Evolutionary conservation across 306 rosid species (phyloP).

Genomic region (Betula pendula): DNA sequence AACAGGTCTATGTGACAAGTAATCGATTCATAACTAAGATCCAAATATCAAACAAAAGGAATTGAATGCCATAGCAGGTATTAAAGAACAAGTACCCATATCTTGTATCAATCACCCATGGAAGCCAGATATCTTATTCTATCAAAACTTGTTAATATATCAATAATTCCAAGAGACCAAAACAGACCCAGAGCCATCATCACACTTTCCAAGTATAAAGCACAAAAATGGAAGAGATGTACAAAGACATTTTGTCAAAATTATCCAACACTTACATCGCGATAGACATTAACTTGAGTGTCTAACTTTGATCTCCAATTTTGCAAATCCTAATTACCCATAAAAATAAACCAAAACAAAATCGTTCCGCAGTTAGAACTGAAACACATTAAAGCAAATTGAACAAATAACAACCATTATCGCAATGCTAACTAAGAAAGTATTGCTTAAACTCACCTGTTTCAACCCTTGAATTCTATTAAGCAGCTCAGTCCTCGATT

Average conservation of each 20-base stretch:
- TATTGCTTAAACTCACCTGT: constrained; percentile 46
- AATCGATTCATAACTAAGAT: background rate
- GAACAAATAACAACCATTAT: constrained; percentile 6
- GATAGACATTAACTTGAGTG: constrained; percentile 80
- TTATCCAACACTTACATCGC: constrained; percentile 61
- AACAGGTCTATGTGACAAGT: background rate
- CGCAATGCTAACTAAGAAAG: background rate
- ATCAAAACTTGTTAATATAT: background rate
- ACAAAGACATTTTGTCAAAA: background rate
- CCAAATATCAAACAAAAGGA: background rate
- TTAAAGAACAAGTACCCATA: background rate
- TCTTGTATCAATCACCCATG: background rate
- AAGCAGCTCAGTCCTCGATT: constrained; percentile 88
- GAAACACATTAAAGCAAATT: constrained; percentile 6
- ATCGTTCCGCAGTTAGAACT: background rate
- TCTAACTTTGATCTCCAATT: constrained; percentile 88
- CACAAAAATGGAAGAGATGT: background rate
- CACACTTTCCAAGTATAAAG: background rate
- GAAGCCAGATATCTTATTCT: background rate
- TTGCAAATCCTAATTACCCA: constrained; percentile 74
- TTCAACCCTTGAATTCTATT: constrained; percentile 79
- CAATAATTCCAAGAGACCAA: background rate
- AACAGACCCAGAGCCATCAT: background rate
- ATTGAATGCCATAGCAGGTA: background rate
- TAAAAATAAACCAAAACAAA: constrained; percentile 3